Conservation (phyloP, 1,139 yeast species). For the Candida gigantensis region DNA sequence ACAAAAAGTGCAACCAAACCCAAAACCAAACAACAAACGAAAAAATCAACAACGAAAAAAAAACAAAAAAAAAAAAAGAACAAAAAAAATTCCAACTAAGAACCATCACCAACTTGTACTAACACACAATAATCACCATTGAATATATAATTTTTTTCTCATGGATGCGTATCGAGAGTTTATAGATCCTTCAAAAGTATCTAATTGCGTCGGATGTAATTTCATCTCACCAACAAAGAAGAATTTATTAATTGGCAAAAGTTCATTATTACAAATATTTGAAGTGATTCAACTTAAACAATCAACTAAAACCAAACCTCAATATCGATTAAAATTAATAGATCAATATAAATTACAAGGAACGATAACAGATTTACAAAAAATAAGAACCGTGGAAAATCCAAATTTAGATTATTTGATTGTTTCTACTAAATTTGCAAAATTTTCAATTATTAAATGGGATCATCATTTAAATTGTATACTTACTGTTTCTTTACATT, state of each 20-base stretch:
- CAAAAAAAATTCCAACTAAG: too few relatives aligned
- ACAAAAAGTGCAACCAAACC: too few relatives aligned
- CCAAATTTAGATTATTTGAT: conserved; percentile 59
- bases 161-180: conserved; percentile 88
- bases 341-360: conserved; percentile 77
- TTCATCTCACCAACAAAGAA: conserved; percentile 53
- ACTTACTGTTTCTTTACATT: conserved; percentile 79
- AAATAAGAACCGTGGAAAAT: conserved; percentile 53
- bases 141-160: too few relatives aligned
- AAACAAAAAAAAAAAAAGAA: too few relatives aligned
- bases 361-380: conserved; percentile 57
- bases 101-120: neutral
- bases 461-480: conserved; percentile 53
- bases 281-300: conserved; percentile 34
- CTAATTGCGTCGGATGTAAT: conserved; percentile 61
- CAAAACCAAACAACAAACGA: too few relatives aligned
- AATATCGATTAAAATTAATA: conserved; percentile 50
- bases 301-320: conserved; percentile 22
- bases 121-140: neutral
- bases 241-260: conserved; percentile 70
- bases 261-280: conserved; percentile 71
- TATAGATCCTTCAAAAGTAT: conserved; percentile 75
- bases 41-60: too few relatives aligned
- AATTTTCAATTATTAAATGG: conserved; percentile 77
- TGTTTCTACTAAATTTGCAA: conserved; percentile 73